Percentiles rank a stretch among this genome's conserved stretches.
Evolutionary conservation across 192 early-diverging fungal species (phyloP).

Genomic region (Lobulomyces angularis): DNA sequence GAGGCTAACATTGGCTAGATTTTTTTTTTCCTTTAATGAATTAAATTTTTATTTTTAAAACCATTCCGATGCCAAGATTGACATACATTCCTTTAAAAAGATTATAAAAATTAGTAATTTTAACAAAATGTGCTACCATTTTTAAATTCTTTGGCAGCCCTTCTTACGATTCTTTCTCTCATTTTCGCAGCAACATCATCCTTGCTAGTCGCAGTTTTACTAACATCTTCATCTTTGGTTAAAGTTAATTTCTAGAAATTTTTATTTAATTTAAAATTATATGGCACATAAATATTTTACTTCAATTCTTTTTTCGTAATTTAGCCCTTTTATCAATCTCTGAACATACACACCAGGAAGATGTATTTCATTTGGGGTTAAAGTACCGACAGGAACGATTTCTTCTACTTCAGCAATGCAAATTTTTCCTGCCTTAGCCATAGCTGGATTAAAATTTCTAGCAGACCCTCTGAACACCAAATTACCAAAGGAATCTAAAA

Average conservation of each 20-base stretch:
- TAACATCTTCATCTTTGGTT: constrained; percentile 23
- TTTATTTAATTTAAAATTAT: not conserved
- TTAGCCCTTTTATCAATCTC: constrained; percentile 55
- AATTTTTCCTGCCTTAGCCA: constrained; percentile 61
- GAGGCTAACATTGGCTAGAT: constrained; percentile 62
- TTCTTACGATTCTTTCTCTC: constrained; percentile 57
- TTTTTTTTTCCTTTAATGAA: no score
- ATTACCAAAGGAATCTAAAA: not conserved
- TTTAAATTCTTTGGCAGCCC: constrained; percentile 67
- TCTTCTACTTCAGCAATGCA: constrained; percentile 72
- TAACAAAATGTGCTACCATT: constrained; percentile 43
- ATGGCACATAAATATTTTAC: not conserved
- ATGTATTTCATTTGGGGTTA: constrained; percentile 61
- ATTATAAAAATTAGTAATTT: constrained; percentile 8
- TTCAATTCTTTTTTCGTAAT: constrained; percentile 64
- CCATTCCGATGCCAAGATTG: constrained; percentile 68
- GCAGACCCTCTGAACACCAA: constrained; percentile 30
- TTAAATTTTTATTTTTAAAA: no score
- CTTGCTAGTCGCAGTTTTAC: constrained; percentile 13
- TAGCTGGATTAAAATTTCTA: constrained; percentile 66
- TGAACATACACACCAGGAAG: constrained; percentile 62
- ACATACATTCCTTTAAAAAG: constrained; percentile 15
- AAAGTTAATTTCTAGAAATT: constrained; percentile 48
- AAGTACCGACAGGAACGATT: constrained; percentile 54
- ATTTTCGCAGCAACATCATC: constrained; percentile 17